A percentile compares a stretch with the other conserved stretches of the same genome.
These are phyloP conservation scores for Kluyveromyces nonfermentans DNA, from an alignment of 805 yeast species.

Conservation along the genomic window DNA sequence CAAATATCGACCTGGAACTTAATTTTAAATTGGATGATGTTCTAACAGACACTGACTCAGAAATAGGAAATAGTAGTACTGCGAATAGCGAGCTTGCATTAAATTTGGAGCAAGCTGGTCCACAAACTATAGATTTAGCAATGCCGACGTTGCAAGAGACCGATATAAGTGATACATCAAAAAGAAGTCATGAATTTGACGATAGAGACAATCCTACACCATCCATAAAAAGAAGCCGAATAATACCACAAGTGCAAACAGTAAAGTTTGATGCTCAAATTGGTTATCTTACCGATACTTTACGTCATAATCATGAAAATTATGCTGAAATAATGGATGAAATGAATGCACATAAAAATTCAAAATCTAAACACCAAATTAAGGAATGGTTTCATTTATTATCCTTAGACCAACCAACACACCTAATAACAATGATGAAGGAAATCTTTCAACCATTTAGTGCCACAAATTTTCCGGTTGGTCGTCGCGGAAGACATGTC, in stretches of 20 bases:
- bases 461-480: conserved; percentile 1
- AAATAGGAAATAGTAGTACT: not conserved
- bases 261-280: conserved; percentile 16
- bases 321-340: conserved; percentile 17
- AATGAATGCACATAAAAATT: not conserved
- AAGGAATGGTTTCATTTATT: conserved; percentile 4
- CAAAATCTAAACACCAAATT: conserved; percentile 2
- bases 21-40: conserved; percentile 23
- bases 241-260: not conserved
- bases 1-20: conserved; percentile 21
- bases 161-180: not conserved
- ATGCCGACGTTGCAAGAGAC: conserved; percentile 1
- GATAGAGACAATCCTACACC: not conserved
- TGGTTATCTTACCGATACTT: conserved; percentile 18
- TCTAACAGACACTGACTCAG: conserved; percentile 11
- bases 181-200: not conserved
- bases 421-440: not conserved
- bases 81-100: conserved; percentile 1
- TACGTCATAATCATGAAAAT: conserved; percentile 16
- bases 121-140: not conserved
- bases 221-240: not conserved
- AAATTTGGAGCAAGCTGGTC: not conserved
- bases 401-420: not conserved
- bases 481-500: not conserved
- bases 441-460: conserved; percentile 3